Base-by-base conservation (phyloP, 176 grass and related monocot species). In the Cocos nucifera region DNA sequence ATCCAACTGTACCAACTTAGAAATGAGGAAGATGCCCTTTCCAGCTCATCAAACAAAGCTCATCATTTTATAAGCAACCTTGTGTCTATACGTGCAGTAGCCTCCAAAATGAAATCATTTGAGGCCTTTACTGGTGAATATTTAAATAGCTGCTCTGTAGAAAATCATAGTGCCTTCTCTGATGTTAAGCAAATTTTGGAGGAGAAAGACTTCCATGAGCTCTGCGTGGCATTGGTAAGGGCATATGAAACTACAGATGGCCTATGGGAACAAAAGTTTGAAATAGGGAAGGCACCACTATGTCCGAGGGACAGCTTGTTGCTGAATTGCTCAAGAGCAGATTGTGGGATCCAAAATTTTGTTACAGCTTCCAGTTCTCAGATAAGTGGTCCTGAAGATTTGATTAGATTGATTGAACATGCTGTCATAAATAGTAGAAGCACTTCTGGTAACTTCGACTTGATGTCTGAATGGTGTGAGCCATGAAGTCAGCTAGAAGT, bases 81-180 rank as follows among this genome's bases (percentile, higher is more conserved):
- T 50, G 67, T 44, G 15, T 82, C 87, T 51, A 73, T 97, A 66
- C 81, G 71, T 61, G 54, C 61, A 24, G 81, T 91, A 66, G 83
- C 83, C 51, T 75, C 73, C 54, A 83, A 78, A 80, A 97, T 97
- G 87, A 64, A 25, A 66, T 70, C 17, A 27, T 22, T 70, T 71
- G 87, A 85, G 58, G 81, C 83, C 77, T 97, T 97, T 64, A 57
- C 51, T 63, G 30, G 52, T 50, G 58, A 87, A 52, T 83, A 80
- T 78, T 55, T 97, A 62, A 72, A 60, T 70, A 82, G 17, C 26
- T 77, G 89, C 62, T 91, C 87, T 0, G 56, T 66, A 35, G 73
- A 88, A 77, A 97, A 97, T 75, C 75, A 9, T 18, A 79, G 20
- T 73, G 87, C 83, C 72, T 90, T 97, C 71, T 82, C 77, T 18